These are phyloP conservation scores for Entophlyctis luteolus DNA, from an alignment of 192 early-diverging fungal species.

Conservation along the genomic window DNA sequence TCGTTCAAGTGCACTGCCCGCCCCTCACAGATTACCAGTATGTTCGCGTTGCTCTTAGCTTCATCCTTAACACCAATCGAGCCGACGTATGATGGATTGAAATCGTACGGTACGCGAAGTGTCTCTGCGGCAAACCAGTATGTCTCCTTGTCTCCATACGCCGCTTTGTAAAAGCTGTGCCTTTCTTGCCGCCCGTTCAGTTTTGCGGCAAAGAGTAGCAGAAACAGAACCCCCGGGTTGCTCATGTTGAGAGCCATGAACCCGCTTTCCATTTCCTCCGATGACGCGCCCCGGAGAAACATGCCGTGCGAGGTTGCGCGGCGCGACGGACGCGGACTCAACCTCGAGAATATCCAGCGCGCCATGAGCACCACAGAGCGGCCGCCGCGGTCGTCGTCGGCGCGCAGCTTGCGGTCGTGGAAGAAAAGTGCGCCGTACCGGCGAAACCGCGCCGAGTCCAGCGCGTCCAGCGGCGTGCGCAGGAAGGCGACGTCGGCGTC, in stretches of 20 bases:
- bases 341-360: neutral
- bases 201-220: neutral
- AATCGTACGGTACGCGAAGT: neutral
- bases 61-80: slow-evolving; percentile 24
- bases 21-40: too few relatives aligned
- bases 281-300: slow-evolving; percentile 1
- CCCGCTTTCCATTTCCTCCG: neutral
- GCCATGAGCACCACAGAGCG: neutral
- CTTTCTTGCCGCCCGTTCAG: neutral
- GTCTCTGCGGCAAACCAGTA: slow-evolving; percentile 4
- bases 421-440: neutral
- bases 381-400: neutral
- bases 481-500: slow-evolving; percentile 8
- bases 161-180: neutral
- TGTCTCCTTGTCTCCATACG: slow-evolving; percentile 8
- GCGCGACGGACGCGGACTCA: slow-evolving; percentile 35
- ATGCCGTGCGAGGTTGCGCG: neutral
- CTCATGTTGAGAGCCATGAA: neutral
- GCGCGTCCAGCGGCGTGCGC: neutral
- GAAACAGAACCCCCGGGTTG: neutral
- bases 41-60: neutral
- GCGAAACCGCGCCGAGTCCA: neutral
- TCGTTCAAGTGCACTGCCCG: too few relatives aligned
- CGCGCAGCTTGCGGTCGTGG: neutral
- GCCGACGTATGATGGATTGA: neutral